phyloP scores from a whole-genome alignment of 306 rosid genomes.

The Carpinus viminea region DNA sequence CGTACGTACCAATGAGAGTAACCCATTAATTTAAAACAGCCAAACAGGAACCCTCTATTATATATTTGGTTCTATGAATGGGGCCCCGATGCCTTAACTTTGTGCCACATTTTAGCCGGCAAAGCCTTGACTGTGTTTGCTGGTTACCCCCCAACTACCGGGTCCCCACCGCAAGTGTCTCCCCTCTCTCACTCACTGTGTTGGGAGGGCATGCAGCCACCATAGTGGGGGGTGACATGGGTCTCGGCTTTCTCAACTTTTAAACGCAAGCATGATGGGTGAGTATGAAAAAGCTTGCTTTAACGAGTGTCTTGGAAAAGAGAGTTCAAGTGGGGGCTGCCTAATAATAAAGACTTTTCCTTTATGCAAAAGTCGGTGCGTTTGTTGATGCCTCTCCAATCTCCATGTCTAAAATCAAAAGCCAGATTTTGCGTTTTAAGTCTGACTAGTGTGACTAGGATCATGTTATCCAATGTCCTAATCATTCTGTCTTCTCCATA shows the following conservation, averaged over 20 bases:
- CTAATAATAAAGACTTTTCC: constrained; percentile 26
- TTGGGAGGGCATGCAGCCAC: constrained; percentile 24
- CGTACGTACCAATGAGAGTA: background rate
- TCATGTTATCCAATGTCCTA: constrained; percentile 19
- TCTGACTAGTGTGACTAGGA: constrained; percentile 23
- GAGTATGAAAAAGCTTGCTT: constrained; percentile 40
- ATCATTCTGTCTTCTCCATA: constrained; percentile 14
- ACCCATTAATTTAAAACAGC: background rate
- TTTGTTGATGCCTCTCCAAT: constrained; percentile 31
- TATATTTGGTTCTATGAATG: background rate
- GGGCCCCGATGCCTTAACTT: constrained; percentile 58
- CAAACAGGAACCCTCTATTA: background rate
- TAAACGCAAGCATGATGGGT: constrained; percentile 57
- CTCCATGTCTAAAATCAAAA: background rate
- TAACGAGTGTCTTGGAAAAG: constrained; percentile 32
- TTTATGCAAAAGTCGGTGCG: constrained; percentile 61
- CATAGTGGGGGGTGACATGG: constrained; percentile 47
- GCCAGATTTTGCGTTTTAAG: background rate
- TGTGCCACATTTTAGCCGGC: constrained; percentile 54
- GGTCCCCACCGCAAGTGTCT: constrained; percentile 33
- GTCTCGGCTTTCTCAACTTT: constrained; percentile 45
- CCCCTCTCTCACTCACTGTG: constrained; percentile 2
- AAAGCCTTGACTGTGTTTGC: constrained; percentile 48
- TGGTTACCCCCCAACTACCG: constrained; percentile 34
- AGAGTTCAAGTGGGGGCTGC: constrained; percentile 71